Evolutionary conservation across 176 grass and related monocot species (phyloP).

Genomic region (Pharus latifolius): DNA sequence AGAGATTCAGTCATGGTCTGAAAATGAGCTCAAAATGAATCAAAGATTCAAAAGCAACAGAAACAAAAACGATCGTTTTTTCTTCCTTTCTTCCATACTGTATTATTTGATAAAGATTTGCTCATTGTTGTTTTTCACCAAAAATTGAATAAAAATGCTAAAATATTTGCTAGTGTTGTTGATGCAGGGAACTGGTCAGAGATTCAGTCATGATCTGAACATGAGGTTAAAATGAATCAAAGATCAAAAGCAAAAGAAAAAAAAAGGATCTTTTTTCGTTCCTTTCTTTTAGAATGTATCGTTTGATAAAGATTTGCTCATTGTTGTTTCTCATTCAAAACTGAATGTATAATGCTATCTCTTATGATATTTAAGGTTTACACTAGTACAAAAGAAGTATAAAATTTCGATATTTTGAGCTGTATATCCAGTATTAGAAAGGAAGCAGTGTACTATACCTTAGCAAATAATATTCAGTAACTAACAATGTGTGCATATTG

Average conservation of each 20-base stretch:
- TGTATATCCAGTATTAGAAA: too few relatives aligned
- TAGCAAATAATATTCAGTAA: too few relatives aligned
- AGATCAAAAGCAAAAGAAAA: not conserved
- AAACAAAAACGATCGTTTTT: not conserved
- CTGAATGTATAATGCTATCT: too few relatives aligned
- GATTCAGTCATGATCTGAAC: too few relatives aligned
- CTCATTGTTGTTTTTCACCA: not conserved
- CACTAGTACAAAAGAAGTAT: too few relatives aligned
- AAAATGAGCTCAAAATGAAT: not conserved
- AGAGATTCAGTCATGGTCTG: conserved; percentile 32
- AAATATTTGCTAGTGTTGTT: too few relatives aligned
- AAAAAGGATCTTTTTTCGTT: not conserved
- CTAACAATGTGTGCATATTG: too few relatives aligned
- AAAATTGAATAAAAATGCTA: too few relatives aligned
- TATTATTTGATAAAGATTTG: not conserved
- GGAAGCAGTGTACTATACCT: too few relatives aligned
- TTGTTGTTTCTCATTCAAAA: not conserved
- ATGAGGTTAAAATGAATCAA: not conserved
- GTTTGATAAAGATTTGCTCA: not conserved
- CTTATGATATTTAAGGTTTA: too few relatives aligned
- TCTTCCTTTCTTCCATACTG: not conserved
- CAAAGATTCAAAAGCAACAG: not conserved
- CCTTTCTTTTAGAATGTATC: not conserved
- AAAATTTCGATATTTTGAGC: too few relatives aligned
- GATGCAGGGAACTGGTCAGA: too few relatives aligned